Evolutionary conservation across 352 stramenopile genomes (phyloP).

Genomic region (Globisporangium camurandrum): DNA sequence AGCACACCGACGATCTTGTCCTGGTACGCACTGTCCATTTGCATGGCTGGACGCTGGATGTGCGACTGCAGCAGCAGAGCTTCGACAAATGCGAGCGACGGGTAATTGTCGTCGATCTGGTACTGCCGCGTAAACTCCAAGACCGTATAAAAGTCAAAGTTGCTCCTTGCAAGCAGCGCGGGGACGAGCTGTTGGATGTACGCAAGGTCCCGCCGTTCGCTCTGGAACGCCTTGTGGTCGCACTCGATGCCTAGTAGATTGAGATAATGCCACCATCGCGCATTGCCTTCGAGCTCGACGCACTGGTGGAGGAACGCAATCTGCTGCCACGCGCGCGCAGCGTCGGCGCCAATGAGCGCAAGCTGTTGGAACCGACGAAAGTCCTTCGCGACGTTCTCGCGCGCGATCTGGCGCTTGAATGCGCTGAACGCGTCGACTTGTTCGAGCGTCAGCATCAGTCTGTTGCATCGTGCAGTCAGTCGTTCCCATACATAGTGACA

Average conservation of each 20-base stretch:
- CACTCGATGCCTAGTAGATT: slow-evolving; percentile 70
- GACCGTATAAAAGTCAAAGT: slow-evolving; percentile 74
- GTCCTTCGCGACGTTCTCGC: slow-evolving; percentile 78
- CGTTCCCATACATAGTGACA: too few species aligned
- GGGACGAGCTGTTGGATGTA: slow-evolving; percentile 66
- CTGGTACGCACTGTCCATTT: slow-evolving; percentile 43
- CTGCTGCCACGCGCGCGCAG: slow-evolving; percentile 69
- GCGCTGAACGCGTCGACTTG: slow-evolving; percentile 61
- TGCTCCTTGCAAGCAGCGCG: slow-evolving; percentile 51
- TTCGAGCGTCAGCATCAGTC: slow-evolving; percentile 71
- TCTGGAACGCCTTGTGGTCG: slow-evolving; percentile 71
- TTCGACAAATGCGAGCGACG: slow-evolving; percentile 65
- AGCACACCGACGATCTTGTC: slow-evolving; percentile 71
- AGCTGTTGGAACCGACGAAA: slow-evolving; percentile 75
- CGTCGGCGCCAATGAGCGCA: slow-evolving; percentile 61
- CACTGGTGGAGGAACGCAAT: slow-evolving; percentile 79
- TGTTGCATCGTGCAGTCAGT: too few species aligned
- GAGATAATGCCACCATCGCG: slow-evolving; percentile 77
- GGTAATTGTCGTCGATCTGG: slow-evolving; percentile 72
- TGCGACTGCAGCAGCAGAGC: slow-evolving; percentile 38
- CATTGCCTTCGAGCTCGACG: slow-evolving; percentile 73
- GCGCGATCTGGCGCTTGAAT: slow-evolving; percentile 68
- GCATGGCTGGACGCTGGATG: neutral
- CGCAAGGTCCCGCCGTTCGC: slow-evolving; percentile 49
- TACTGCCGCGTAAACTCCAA: slow-evolving; percentile 80